Evolutionary conservation across 495 filamentous ascomycete genomes (phyloP).

Genomic region (Hyaloscypha bicolor): DNA sequence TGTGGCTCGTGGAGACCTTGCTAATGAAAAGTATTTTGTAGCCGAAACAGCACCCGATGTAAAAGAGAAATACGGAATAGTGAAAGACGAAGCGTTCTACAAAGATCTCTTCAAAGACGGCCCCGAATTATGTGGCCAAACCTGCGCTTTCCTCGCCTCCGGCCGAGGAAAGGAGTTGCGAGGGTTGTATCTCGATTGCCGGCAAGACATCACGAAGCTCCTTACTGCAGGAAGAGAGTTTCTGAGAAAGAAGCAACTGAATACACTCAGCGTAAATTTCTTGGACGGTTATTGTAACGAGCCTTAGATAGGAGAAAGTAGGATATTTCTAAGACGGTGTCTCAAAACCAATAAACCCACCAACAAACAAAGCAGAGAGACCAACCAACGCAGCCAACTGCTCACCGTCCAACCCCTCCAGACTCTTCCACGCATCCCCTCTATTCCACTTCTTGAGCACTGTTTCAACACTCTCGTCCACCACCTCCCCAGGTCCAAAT

Average conservation of each 20-base stretch:
- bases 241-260: background rate
- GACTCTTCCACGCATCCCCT: background rate
- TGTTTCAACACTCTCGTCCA: background rate
- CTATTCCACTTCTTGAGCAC: background rate
- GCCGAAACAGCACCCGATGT: background rate
- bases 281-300: background rate
- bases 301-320: too few species aligned
- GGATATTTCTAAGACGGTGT: too few species aligned
- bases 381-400: background rate
- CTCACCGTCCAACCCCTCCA: slow-evolving; percentile 4
- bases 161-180: background rate
- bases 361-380: background rate
- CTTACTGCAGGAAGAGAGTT: background rate
- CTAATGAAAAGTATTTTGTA: background rate
- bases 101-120: too few species aligned
- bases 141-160: background rate
- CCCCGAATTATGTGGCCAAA: too few species aligned
- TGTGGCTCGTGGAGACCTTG: too few species aligned
- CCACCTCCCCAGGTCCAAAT: slow-evolving; percentile 2
- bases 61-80: too few species aligned
- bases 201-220: background rate
- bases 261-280: background rate
- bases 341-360: background rate
- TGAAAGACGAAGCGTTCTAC: too few species aligned
- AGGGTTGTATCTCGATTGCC: background rate